Conservation (phyloP, 2,329 filamentous ascomycete genomes). For the Colletotrichum tamarilloi region DNA sequence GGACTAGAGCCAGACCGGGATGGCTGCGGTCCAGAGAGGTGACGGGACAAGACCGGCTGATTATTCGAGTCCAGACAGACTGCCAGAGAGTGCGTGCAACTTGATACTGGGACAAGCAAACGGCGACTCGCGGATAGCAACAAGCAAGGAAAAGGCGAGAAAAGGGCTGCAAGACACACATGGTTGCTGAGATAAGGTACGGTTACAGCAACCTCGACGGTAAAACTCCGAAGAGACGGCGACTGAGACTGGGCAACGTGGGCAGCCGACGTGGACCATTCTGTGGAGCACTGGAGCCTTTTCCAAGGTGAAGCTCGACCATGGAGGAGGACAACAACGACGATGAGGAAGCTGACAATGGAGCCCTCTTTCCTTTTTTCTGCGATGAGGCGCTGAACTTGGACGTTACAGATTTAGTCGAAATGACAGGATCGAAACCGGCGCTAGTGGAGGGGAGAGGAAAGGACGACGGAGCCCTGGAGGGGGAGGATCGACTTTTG, state of each 20-base stretch:
- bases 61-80: not conserved
- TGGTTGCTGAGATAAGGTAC: not conserved
- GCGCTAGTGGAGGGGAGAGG: constrained; percentile 15
- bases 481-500: constrained; percentile 13
- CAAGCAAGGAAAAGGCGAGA: not conserved
- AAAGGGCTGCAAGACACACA: not conserved
- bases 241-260: not conserved
- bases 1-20: not conserved
- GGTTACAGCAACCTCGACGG: not conserved
- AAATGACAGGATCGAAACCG: constrained; percentile 32
- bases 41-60: not conserved
- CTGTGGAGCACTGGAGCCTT: not conserved
- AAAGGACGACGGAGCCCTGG: not conserved
- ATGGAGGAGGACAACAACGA: not conserved
- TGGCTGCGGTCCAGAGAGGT: not conserved
- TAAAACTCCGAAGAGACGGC: not conserved
- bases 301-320: too few species aligned
- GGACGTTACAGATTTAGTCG: constrained; percentile 35
- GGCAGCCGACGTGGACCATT: not conserved
- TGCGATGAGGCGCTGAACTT: constrained; percentile 9
- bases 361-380: not conserved
- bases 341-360: not conserved
- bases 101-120: not conserved
- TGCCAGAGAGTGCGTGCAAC: not conserved
- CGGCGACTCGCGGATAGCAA: not conserved